phyloP scores from a whole-genome alignment of 108 stramenopile species.

The Discostella stelligeroides region DNA sequence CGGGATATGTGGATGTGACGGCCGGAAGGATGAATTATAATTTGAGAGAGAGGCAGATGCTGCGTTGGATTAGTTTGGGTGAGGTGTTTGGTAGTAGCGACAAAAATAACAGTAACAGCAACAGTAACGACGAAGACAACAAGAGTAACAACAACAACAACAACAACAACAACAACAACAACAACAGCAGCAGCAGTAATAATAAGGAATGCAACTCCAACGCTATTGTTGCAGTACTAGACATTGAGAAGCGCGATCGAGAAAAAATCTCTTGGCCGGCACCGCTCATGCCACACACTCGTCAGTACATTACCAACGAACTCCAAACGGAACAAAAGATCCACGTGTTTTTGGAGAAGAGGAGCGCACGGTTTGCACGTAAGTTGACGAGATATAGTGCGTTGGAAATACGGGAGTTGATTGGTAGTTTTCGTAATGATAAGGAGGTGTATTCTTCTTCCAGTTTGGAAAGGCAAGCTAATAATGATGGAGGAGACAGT shows the following conservation, averaged over 20 bases:
- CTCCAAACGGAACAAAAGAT: conserved; percentile 51
- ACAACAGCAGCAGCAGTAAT: no score
- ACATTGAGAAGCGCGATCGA: conserved; percentile 63
- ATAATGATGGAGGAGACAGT: neutral
- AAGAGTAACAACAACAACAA: no score
- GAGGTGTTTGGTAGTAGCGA: conserved; percentile 57
- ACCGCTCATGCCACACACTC: conserved; percentile 78
- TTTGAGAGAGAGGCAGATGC: conserved; percentile 56
- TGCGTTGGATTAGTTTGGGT: conserved; percentile 76
- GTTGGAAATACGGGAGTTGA: conserved; percentile 56
- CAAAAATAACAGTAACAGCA: no score
- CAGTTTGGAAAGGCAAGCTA: conserved; percentile 9
- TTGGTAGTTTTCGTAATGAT: conserved; percentile 31
- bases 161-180: no score
- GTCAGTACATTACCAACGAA: conserved; percentile 55
- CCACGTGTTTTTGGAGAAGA: conserved; percentile 70
- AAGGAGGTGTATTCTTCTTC: conserved; percentile 3
- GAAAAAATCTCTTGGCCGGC: conserved; percentile 70
- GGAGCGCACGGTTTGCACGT: conserved; percentile 73
- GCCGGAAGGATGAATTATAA: conserved; percentile 67
- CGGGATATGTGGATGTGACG: conserved; percentile 70
- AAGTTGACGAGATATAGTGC: conserved; percentile 72
- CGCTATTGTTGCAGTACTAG: conserved; percentile 30
- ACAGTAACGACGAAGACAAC: no score
- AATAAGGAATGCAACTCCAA: conserved; percentile 22